These are phyloP conservation scores for Psilocybe subaeruginosa DNA, from an alignment of 768 basidiomycete genomes.

Conservation along the genomic window DNA sequence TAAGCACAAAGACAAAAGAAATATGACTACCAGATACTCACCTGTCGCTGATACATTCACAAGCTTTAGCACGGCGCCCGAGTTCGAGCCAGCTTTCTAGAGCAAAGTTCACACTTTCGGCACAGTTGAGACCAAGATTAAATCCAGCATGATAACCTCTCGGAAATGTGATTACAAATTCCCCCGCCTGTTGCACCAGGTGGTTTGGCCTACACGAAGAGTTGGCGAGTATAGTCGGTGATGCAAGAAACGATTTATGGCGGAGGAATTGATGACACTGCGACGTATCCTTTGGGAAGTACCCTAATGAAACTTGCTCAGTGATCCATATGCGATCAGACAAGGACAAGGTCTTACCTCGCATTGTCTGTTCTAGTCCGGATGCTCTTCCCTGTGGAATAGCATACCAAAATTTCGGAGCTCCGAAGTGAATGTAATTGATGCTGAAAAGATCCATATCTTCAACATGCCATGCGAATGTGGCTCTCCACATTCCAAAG, in stretches of 20 bases:
- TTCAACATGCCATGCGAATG: slow-evolving; percentile 99
- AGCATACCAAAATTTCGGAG: slow-evolving; percentile 97
- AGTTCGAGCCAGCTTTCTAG: slow-evolving; percentile 92
- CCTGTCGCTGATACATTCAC: slow-evolving; percentile 78
- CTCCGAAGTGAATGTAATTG: slow-evolving; percentile 98
- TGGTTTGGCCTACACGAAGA: slow-evolving; percentile 82
- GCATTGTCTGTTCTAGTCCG: slow-evolving; percentile 89
- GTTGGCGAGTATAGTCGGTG: slow-evolving; percentile 80
- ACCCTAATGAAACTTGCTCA: slow-evolving; percentile 47
- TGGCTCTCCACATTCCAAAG: slow-evolving; percentile 99
- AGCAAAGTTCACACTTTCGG: slow-evolving; percentile 97
- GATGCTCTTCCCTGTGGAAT: slow-evolving; percentile 85
- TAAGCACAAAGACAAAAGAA: not conserved
- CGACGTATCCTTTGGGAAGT: slow-evolving; percentile 87
- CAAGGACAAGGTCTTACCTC: slow-evolving; percentile 50
- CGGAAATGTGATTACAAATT: slow-evolving; percentile 95
- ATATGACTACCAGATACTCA: slow-evolving; percentile 25
- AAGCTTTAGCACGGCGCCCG: slow-evolving; percentile 78
- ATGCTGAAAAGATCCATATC: slow-evolving; percentile 99
- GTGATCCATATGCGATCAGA: not conserved
- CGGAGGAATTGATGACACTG: slow-evolving; percentile 92
- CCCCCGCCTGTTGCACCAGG: slow-evolving; percentile 91
- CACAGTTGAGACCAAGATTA: slow-evolving; percentile 95
- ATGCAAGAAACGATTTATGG: slow-evolving; percentile 95
- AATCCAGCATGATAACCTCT: slow-evolving; percentile 97